Conservation (phyloP, 495 filamentous ascomycete genomes). For the Saxophila tyrrhenica region DNA sequence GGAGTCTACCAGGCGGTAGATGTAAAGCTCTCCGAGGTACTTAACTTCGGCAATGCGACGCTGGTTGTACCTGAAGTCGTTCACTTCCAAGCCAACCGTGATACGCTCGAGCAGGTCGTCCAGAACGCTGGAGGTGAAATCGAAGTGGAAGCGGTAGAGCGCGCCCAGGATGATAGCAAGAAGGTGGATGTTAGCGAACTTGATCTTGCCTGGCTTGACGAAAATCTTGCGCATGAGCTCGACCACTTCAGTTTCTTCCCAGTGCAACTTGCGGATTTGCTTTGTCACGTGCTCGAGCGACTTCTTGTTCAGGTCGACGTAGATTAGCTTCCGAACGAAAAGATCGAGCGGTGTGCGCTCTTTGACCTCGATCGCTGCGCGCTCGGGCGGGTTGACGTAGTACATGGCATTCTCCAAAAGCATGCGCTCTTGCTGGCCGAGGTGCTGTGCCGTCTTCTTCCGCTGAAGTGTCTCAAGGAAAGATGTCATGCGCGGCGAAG, state of each 20-base stretch:
- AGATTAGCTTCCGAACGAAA: conserved; percentile 84
- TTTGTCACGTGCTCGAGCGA: conserved; percentile 89
- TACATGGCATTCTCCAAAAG: conserved; percentile 97
- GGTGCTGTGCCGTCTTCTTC: conserved; percentile 90
- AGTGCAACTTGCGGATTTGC: conserved; percentile 88
- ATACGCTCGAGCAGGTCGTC: conserved; percentile 86
- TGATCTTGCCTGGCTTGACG: conserved; percentile 90
- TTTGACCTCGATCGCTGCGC: conserved; percentile 90
- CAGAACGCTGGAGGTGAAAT: conserved; percentile 76
- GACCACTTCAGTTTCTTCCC: conserved; percentile 87
- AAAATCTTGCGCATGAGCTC: conserved; percentile 81
- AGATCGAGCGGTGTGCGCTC: conserved; percentile 87
- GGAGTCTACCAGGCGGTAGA: conserved; percentile 94
- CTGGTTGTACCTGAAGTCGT: conserved; percentile 97
- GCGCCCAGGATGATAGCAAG: conserved; percentile 84
- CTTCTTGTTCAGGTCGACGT: conserved; percentile 83
- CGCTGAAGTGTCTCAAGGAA: conserved; percentile 91
- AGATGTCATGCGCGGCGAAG: conserved; percentile 78
- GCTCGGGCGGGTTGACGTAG: conserved; percentile 89
- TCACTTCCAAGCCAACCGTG: conserved; percentile 77
- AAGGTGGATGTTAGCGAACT: conserved; percentile 93
- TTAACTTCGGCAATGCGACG: conserved; percentile 91
- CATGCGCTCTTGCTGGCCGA: conserved; percentile 94
- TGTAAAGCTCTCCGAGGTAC: conserved; percentile 94
- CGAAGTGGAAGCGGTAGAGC: conserved; percentile 80